Evolutionary conservation across 768 basidiomycete genomes (phyloP), one percentile per base, ranked within the genome.

Genomic region (button mushroom (Agaricus bisporus)): DNA sequence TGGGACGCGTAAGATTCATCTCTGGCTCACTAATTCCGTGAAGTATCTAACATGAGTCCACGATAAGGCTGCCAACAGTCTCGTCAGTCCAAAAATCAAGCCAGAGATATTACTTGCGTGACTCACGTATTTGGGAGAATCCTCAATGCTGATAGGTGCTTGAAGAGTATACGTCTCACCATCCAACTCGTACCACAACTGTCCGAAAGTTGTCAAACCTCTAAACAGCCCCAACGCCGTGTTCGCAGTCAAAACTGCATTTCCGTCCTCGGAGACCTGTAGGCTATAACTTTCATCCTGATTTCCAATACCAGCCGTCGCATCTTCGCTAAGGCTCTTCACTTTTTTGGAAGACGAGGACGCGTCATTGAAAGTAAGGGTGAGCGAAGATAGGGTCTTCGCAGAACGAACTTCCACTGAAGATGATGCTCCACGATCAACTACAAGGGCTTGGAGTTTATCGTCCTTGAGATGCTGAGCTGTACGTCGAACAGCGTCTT

Each of bases 1-100:
- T 32, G 32, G 4, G 11, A n/a, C 15, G 29, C 8, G 10, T 48
- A n/a, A n/a, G 4, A 1, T 32, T 8, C 29, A 32, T 22, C 25
- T 14, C 12, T 14, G 1, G 68, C 83, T 54, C 61, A 86, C 82
- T 73, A 93, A 68, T 91, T 85, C 22, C 90, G 73, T 1, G 88
- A 73, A 0, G 90, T 92, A 63, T 93, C 91, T 11, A 93, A 75
- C 80, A 91, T 80, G 51, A 91, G 75, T 8, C 86, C 88, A 18
- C 91, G 80, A 63, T 84, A 88, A 0, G 84, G 83, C 85, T 86
- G 58, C 5, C 32, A 22, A 29, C 20, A 14, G 18, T 38, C 35
- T 42, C 17, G 42, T 51, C 17, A 48, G 8, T 22, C 17, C 25
- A 29, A n/a, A 12, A 49, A 0, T 3, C 14, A 32, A 1, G 2